phyloP scores from a whole-genome alignment of 225 moss, liverwort and hornwort genomes.

The Pseudoscleropodium purum region DNA sequence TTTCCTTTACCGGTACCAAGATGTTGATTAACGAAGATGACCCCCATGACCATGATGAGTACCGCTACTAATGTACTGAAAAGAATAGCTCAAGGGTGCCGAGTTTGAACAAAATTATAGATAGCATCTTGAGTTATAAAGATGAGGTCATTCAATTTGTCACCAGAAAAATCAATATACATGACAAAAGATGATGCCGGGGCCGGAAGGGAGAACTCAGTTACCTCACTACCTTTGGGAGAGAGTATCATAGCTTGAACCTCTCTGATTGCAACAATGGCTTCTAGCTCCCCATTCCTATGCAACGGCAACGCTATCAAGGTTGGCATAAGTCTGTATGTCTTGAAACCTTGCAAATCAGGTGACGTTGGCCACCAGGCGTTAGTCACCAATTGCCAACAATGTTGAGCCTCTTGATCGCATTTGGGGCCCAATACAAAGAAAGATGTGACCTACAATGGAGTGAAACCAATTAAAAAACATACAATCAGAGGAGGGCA shows the following conservation, averaged over 20 bases:
- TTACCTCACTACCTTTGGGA: conserved; percentile 60
- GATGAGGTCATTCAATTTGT: conserved; percentile 78
- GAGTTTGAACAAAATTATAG: conserved; percentile 76
- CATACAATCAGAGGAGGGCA: background rate
- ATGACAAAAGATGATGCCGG: conserved; percentile 39
- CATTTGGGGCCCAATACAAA: conserved; percentile 39
- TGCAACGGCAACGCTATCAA: conserved; percentile 54
- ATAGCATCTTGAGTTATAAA: conserved; percentile 48
- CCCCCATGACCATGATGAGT: conserved; percentile 70
- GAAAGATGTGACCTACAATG: conserved; percentile 71
- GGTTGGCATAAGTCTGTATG: conserved; percentile 26
- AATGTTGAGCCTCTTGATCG: conserved; percentile 63
- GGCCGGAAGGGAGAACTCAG: conserved; percentile 42
- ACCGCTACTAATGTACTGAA: conserved; percentile 75
- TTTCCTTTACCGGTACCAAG: conserved; percentile 61
- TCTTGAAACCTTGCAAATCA: conserved; percentile 19
- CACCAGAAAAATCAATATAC: conserved; percentile 67
- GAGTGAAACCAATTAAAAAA: background rate
- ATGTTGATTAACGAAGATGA: conserved; percentile 78
- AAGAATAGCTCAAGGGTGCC: conserved; percentile 76
- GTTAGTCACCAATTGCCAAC: conserved; percentile 73
- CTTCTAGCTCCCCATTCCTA: conserved; percentile 41
- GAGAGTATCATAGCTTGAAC: conserved; percentile 65
- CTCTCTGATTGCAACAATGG: conserved; percentile 71
- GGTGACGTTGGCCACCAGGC: conserved; percentile 66